Evolutionary conservation across 441 rosid genomes (phyloP).

Genomic region (Brassica balearica): DNA sequence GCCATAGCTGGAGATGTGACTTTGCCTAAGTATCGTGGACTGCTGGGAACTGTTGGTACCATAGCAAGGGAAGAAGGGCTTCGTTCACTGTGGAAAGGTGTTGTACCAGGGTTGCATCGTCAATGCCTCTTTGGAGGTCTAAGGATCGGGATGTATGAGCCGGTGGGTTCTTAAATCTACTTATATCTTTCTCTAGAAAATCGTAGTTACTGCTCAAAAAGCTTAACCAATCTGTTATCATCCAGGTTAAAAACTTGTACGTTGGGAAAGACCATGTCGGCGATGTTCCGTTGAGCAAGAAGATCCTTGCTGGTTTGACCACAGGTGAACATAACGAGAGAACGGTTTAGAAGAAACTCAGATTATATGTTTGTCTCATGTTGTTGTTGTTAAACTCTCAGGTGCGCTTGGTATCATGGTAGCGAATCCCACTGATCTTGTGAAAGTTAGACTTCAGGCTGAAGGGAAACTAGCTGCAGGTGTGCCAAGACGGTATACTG

Average conservation of each 20-base stretch:
- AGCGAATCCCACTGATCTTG: slow-evolving; percentile 99
- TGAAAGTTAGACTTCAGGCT: slow-evolving; percentile 98
- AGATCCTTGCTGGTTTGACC: slow-evolving; percentile 95
- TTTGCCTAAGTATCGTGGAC: slow-evolving; percentile 85
- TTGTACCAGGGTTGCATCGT: slow-evolving; percentile 95
- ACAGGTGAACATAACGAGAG: slow-evolving; percentile 65
- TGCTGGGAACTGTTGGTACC: slow-evolving; percentile 94
- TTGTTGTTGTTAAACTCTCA: slow-evolving; percentile 44
- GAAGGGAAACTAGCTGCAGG: slow-evolving; percentile 96
- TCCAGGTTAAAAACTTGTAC: slow-evolving; percentile 81
- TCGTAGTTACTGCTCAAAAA: background rate
- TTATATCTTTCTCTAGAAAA: background rate
- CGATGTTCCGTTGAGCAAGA: slow-evolving; percentile 92
- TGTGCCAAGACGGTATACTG: slow-evolving; percentile 94
- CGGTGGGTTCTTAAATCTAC: slow-evolving; percentile 59
- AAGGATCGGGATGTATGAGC: slow-evolving; percentile 94
- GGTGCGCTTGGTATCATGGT: slow-evolving; percentile 88
- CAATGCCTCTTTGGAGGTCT: slow-evolving; percentile 95
- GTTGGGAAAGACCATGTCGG: slow-evolving; percentile 90
- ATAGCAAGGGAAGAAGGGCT: slow-evolving; percentile 96
- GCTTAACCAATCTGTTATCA: slow-evolving; percentile 22
- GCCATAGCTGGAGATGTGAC: slow-evolving; percentile 71
- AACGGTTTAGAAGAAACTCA: slow-evolving; percentile 13
- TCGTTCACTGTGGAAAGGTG: slow-evolving; percentile 93
- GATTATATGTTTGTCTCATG: background rate